phyloP scores from a whole-genome alignment of 148 eudicot genomes.

The Silene latifolia region DNA sequence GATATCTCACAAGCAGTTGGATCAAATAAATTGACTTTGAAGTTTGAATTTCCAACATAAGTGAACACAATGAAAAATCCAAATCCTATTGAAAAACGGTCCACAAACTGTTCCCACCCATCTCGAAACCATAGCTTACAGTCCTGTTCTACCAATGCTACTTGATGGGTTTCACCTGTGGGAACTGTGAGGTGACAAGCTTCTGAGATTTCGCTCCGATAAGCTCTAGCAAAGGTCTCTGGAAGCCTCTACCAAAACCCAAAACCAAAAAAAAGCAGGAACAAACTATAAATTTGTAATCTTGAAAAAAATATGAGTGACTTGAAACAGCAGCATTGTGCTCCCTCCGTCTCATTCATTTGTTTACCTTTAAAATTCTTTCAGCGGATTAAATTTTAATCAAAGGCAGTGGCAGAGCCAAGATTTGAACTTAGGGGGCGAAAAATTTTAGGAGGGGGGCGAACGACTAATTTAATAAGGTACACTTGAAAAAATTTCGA shows the following conservation, averaged over 20 bases:
- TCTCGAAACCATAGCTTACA: conserved; percentile 30
- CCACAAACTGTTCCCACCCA: conserved; percentile 38
- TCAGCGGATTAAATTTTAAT: no score
- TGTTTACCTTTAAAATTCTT: no score
- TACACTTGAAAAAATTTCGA: no score
- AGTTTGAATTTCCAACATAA: conserved; percentile 3
- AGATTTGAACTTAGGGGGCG: no score
- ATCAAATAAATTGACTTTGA: conserved; percentile 7
- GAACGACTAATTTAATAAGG: no score
- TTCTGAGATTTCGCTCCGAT: conserved; percentile 15
- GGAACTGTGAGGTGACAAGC: conserved; percentile 34
- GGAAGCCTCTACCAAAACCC: conserved; percentile 20
- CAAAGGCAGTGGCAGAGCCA: no score
- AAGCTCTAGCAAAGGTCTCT: neutral
- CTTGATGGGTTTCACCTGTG: conserved; percentile 34
- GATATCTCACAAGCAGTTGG: neutral
- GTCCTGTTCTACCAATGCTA: conserved; percentile 22
- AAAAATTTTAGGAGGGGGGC: no score
- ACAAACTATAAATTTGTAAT: neutral
- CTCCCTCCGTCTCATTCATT: no score
- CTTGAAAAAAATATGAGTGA: no score
- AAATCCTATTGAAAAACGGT: conserved; percentile 29
- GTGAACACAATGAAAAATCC: conserved; percentile 15
- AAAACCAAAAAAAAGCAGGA: neutral
- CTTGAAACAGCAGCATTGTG: no score